phyloP scores from a whole-genome alignment of 176 grass and related monocot genomes.

The Musa schizocarpa region DNA sequence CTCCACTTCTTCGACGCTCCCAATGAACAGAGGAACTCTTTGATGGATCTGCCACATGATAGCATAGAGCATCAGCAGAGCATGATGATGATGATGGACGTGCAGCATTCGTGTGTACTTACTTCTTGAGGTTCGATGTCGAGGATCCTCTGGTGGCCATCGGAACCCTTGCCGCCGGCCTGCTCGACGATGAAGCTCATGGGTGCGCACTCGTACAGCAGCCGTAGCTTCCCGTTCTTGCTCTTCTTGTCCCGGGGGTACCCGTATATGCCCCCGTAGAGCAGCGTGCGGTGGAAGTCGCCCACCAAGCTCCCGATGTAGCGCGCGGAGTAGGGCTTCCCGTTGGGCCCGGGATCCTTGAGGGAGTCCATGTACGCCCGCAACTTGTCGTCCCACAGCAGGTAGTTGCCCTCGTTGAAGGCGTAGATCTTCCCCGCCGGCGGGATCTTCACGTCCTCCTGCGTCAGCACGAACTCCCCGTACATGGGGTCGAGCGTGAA shows the following conservation, averaged over 20 bases:
- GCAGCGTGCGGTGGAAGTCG: conserved; percentile 93
- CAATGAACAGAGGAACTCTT: conserved; percentile 90
- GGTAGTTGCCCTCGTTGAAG: conserved; percentile 97
- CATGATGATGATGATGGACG: neutral
- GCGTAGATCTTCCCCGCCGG: conserved; percentile 81
- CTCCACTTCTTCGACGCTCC: conserved; percentile 90
- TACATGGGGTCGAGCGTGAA: conserved; percentile 99
- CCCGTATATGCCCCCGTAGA: conserved; percentile 97
- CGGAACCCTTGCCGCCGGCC: conserved; percentile 89
- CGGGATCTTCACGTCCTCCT: conserved; percentile 84
- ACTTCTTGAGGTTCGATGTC: conserved; percentile 83
- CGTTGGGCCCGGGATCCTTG: conserved; percentile 76
- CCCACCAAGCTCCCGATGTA: conserved; percentile 99
- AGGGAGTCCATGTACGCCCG: conserved; percentile 94
- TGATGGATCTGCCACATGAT: conserved; percentile 59
- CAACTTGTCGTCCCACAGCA: conserved; percentile 93
- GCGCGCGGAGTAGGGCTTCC: conserved; percentile 93
- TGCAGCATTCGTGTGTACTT: neutral
- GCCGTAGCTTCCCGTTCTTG: conserved; percentile 93
- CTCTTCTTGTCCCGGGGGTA: conserved; percentile 89
- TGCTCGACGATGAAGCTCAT: conserved; percentile 99
- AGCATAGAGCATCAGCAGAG: neutral
- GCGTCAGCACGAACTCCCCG: conserved; percentile 96
- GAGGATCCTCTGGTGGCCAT: conserved; percentile 78
- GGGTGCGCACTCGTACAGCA: conserved; percentile 96